Evolutionary conservation across 1,284 basidiomycete species (phyloP).

Genomic region (Serendipita sp.): DNA sequence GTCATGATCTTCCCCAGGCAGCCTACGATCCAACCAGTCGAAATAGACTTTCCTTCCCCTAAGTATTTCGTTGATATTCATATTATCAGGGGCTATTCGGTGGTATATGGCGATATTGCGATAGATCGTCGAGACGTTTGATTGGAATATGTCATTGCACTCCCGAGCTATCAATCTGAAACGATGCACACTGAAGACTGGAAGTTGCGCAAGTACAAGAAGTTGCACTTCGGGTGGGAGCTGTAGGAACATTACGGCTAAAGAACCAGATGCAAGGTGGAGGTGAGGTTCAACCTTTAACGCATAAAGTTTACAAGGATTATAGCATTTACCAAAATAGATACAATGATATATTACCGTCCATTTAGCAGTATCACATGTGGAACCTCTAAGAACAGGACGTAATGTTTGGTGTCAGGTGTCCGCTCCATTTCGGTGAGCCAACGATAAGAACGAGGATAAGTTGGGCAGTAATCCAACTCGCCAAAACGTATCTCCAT

Average conservation of each 20-base stretch:
- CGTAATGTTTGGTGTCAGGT: no score
- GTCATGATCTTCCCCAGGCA: no score
- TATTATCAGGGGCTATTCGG: slow-evolving; percentile 15
- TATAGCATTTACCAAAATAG: neutral
- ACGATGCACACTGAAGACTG: neutral
- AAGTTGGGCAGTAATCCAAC: slow-evolving; percentile 58
- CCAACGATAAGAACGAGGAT: slow-evolving; percentile 68
- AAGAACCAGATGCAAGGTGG: neutral
- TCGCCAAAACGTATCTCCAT: slow-evolving; percentile 54
- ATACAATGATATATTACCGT: neutral
- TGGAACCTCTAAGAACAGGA: no score
- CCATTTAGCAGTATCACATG: neutral
- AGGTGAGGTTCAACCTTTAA: neutral
- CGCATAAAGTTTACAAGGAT: neutral
- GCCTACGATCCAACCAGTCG: no score
- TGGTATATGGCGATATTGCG: no score
- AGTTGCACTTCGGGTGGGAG: neutral
- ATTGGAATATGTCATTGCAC: no score
- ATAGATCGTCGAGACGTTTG: no score
- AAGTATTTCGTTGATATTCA: slow-evolving; percentile 29
- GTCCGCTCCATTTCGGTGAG: slow-evolving; percentile 43
- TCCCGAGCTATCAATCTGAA: no score
- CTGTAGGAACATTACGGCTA: neutral
- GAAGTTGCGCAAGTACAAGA: slow-evolving; percentile 8
- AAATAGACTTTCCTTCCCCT: no score